Evolutionary conservation across 148 eudicot genomes (phyloP), one percentile per base, ranked within the genome.

Genomic region (Fagopyrum esculentum): DNA sequence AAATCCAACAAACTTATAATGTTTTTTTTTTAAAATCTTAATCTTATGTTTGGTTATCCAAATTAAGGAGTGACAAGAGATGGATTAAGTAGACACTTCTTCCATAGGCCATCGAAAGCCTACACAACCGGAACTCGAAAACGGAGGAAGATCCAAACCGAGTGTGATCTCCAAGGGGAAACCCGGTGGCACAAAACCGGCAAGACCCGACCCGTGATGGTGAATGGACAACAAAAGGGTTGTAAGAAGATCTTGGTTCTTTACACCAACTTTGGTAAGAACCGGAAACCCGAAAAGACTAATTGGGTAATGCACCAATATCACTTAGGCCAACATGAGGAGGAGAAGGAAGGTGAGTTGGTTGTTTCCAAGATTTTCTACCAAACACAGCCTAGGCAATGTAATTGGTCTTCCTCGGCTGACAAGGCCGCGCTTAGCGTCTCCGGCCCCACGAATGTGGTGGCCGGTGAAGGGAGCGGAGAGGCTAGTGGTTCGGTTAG

Each of bases 261-360:
- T 0, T 95, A 95, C 83, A 95, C 97, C 26, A 92, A 92, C 66
- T 95, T 92, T 45, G 97, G 96, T 0, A 95, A 95, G 64, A 95
- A 92, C 12, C 79, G 96, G 43, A 95, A 92, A 75, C 98, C 98
- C 9, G 97, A 92, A 19, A 95, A 92, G 71, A 95, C 98, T 0
- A 95, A 90, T 35, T 95, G 98, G 98, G 98, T 95, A 3, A 95
- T 95, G 98, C 98, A 95, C 73, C 98, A 95, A 46, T 95, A 95
- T 77, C 98, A 95, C 77, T 78, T 95, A 13, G 98, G 98, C 0
- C 96, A 89, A 66, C 85, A 86, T 64, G 98, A 95, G 71, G 98
- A 95, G 63, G 98, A 95, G 80, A 86, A 68, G 63, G 98, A 95
- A 74, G 98, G 98, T 0, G 98, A 95, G 78, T 85, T 92, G 9